A percentile compares a stretch with the other conserved stretches of the same genome.
phyloP scores from a whole-genome alignment of 148 eudicot species.

The Nyssa sinensis region DNA sequence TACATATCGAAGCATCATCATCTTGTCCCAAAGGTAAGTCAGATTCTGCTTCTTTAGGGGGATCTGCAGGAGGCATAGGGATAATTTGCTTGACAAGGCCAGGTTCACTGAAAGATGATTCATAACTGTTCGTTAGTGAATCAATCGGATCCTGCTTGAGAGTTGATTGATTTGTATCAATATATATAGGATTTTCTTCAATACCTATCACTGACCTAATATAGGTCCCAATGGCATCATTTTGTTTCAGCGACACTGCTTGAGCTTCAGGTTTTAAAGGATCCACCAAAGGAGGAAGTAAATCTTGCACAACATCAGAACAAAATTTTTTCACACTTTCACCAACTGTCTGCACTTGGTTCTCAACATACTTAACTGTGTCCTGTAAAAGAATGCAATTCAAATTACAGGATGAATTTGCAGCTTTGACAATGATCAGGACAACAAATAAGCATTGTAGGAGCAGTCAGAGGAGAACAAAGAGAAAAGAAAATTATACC shows the following conservation, averaged over 20 bases:
- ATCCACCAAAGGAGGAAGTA: slow-evolving; percentile 23
- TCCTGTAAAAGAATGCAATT: slow-evolving; percentile 28
- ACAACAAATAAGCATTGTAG: neutral
- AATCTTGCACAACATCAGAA: slow-evolving; percentile 45
- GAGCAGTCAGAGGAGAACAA: neutral
- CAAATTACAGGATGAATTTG: neutral
- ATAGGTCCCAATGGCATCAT: slow-evolving; percentile 3
- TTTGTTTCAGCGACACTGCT: slow-evolving; percentile 7
- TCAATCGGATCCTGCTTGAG: slow-evolving; percentile 12
- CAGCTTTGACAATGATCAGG: slow-evolving; percentile 6
- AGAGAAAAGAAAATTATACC: slow-evolving; percentile 24
- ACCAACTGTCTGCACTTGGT: slow-evolving; percentile 47
- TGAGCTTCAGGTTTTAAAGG: slow-evolving; percentile 22
- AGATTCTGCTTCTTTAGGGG: neutral
- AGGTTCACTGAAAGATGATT: no score
- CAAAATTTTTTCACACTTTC: slow-evolving; percentile 39
- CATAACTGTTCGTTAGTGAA: no score
- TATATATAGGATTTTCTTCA: slow-evolving; percentile 20
- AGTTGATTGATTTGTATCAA: slow-evolving; percentile 7
- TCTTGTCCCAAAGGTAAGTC: slow-evolving; percentile 17
- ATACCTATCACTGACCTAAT: slow-evolving; percentile 10
- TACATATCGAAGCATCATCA: slow-evolving; percentile 2
- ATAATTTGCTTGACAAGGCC: slow-evolving; percentile 13
- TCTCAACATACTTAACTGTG: slow-evolving; percentile 43
- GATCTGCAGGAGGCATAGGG: slow-evolving; percentile 9